phyloP scores from a whole-genome alignment of 208 protist genomes.

The Leishmania tarentolae region DNA sequence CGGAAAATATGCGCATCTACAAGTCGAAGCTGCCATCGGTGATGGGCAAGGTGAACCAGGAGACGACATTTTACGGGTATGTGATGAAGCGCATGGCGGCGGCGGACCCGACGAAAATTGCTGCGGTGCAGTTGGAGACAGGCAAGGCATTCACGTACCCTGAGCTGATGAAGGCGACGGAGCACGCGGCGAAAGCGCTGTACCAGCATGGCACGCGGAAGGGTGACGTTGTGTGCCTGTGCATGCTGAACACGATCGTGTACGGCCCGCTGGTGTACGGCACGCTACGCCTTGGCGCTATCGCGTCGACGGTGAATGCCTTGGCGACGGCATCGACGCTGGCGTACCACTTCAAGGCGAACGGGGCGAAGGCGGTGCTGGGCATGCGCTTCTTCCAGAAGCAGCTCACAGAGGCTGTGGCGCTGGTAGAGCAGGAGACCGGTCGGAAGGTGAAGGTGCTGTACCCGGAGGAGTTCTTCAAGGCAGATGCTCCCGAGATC shows the following conservation, averaged over 20 bases:
- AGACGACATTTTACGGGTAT: constrained; percentile 33
- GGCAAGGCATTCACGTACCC: constrained; percentile 29
- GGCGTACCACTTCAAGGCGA: constrained; percentile 37
- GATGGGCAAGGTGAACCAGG: constrained; percentile 21
- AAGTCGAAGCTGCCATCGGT: constrained; percentile 32
- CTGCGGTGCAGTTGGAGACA: constrained; percentile 38
- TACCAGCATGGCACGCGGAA: constrained; percentile 50
- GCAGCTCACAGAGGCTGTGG: constrained; percentile 32
- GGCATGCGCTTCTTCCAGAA: constrained; percentile 41
- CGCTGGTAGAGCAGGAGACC: constrained; percentile 36
- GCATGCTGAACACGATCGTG: constrained; percentile 37
- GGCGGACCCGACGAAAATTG: constrained; percentile 27
- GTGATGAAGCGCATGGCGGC: constrained; percentile 31
- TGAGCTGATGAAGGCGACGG: constrained; percentile 30
- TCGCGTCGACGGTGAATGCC: constrained; percentile 41
- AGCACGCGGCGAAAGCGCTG: constrained; percentile 33
- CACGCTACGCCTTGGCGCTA: constrained; percentile 35
- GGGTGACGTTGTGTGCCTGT: constrained; percentile 41
- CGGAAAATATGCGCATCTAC: constrained; percentile 33
- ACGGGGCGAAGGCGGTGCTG: constrained; percentile 37
- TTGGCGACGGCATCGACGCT: constrained; percentile 33
- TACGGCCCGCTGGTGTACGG: constrained; percentile 45
- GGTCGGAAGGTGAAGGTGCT: constrained; percentile 31
- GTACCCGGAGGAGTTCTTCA: constrained; percentile 36
- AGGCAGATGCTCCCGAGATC: constrained; percentile 23